phyloP scores from a whole-genome alignment of 2,329 filamentous ascomycete species.

The Macrophomina pseudophaseolina region DNA sequence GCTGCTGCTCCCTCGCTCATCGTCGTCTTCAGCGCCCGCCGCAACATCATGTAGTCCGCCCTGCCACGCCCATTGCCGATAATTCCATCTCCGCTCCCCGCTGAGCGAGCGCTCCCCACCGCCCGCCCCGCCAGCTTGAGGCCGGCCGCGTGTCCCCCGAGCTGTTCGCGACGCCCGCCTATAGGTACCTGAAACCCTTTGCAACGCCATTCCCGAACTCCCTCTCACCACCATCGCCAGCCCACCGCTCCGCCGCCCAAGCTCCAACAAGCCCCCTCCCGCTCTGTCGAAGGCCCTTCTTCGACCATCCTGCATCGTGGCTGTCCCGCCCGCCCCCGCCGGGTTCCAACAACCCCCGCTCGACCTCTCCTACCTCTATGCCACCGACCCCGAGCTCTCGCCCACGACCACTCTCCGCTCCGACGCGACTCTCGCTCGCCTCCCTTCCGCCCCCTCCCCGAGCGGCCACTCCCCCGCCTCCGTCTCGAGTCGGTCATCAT shows the following conservation, averaged over 20 bases:
- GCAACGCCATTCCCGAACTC: neutral
- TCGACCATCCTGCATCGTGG: slow-evolving; percentile 35
- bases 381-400: slow-evolving; percentile 27
- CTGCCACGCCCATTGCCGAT: neutral
- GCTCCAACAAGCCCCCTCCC: too few species aligned
- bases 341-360: slow-evolving; percentile 31
- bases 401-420: slow-evolving; percentile 29
- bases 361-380: slow-evolving; percentile 33
- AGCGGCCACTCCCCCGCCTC: too few species aligned
- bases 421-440: slow-evolving; percentile 29
- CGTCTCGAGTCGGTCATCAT: slow-evolving; percentile 31
- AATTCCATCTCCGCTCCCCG: neutral
- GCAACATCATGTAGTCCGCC: slow-evolving; percentile 7
- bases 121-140: slow-evolving; percentile 7
- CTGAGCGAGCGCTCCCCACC: slow-evolving; percentile 1
- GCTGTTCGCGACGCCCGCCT: slow-evolving; percentile 7
- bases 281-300: slow-evolving; percentile 7
- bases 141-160: slow-evolving; percentile 6
- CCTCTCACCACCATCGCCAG: slow-evolving; percentile 6
- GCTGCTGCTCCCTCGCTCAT: neutral
- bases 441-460: slow-evolving; percentile 24
- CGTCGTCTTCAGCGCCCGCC: neutral
- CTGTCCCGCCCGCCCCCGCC: slow-evolving; percentile 35
- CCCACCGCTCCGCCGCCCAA: neutral
- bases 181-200: slow-evolving; percentile 20